Evolutionary conservation across 2,329 filamentous ascomycete genomes (phyloP).

Genomic region (Rhinocladiella mackenziei): DNA sequence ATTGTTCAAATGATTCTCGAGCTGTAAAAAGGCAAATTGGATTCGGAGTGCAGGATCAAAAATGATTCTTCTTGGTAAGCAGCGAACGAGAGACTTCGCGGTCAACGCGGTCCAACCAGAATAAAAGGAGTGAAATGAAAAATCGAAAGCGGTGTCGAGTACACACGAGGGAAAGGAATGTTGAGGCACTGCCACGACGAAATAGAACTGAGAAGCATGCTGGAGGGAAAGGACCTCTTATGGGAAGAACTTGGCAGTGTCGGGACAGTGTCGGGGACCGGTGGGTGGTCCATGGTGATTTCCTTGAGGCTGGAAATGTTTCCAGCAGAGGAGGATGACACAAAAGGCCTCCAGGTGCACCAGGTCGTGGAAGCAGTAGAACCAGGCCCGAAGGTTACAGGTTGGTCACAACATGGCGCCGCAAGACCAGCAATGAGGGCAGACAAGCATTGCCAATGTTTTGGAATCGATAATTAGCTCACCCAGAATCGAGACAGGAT

Average conservation of each 20-base stretch:
- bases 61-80: slow-evolving; percentile 2
- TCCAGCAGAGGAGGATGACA: slow-evolving; percentile 24
- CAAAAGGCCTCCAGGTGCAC: slow-evolving; percentile 19
- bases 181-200: slow-evolving; percentile 28
- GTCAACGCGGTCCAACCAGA: slow-evolving; percentile 24
- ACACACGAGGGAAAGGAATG: slow-evolving; percentile 28
- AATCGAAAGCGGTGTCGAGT: slow-evolving; percentile 10
- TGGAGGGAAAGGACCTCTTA: slow-evolving; percentile 19
- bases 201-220: slow-evolving; percentile 14
- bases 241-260: slow-evolving; percentile 22
- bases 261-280: background rate
- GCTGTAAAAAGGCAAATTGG: slow-evolving; percentile 6
- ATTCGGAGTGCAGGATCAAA: slow-evolving; percentile 12
- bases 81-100: slow-evolving; percentile 27
- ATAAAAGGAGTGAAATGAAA: slow-evolving; percentile 20
- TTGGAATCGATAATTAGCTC: slow-evolving; percentile 7
- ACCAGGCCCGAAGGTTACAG: slow-evolving; percentile 23
- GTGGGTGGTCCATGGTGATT: slow-evolving; percentile 23
- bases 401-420: slow-evolving; percentile 19
- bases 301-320: slow-evolving; percentile 29
- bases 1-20: slow-evolving; percentile 3
- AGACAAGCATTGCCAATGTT: slow-evolving; percentile 29
- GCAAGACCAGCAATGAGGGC: slow-evolving; percentile 1
- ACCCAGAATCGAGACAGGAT: slow-evolving; percentile 15
- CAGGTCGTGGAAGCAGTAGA: slow-evolving; percentile 10